phyloP scores from a whole-genome alignment of 106 monocot genomes.

The Xerophyta viscosa region DNA sequence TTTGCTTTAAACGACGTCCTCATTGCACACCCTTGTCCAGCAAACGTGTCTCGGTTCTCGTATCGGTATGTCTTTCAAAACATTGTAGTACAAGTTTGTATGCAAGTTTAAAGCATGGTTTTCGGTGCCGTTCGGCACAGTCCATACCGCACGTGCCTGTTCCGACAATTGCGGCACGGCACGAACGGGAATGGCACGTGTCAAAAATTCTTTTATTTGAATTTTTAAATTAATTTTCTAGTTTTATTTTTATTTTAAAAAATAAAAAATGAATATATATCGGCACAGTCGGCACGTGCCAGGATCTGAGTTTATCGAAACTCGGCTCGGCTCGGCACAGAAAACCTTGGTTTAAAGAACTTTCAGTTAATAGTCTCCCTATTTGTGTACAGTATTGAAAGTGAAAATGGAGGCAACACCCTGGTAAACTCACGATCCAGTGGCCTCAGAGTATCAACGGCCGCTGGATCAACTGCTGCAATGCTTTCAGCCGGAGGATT shows the following conservation, averaged over 20 bases:
- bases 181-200: too few relatives aligned
- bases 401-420: slow-evolving; percentile 6
- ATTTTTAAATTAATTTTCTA: not conserved
- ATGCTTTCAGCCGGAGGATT: slow-evolving; percentile 92
- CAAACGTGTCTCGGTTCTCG: slow-evolving; percentile 91
- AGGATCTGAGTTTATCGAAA: too few relatives aligned
- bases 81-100: too few relatives aligned
- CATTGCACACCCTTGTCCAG: slow-evolving; percentile 81
- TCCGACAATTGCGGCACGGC: too few relatives aligned
- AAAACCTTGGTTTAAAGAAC: not conserved
- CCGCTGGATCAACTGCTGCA: slow-evolving; percentile 93
- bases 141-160: too few relatives aligned
- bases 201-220: not conserved
- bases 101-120: too few relatives aligned
- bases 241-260: not conserved
- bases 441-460: slow-evolving; percentile 75
- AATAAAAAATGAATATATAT: too few relatives aligned
- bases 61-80: too few relatives aligned
- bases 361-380: not conserved
- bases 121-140: too few relatives aligned
- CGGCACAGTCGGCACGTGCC: too few relatives aligned
- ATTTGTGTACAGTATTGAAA: slow-evolving; percentile 43
- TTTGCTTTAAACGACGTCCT: slow-evolving; percentile 80
- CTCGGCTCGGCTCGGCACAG: too few relatives aligned
- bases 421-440: slow-evolving; percentile 79